Base-by-base conservation (phyloP, 192 early-diverging fungal genomes). In the Linnemannia hyalina region DNA sequence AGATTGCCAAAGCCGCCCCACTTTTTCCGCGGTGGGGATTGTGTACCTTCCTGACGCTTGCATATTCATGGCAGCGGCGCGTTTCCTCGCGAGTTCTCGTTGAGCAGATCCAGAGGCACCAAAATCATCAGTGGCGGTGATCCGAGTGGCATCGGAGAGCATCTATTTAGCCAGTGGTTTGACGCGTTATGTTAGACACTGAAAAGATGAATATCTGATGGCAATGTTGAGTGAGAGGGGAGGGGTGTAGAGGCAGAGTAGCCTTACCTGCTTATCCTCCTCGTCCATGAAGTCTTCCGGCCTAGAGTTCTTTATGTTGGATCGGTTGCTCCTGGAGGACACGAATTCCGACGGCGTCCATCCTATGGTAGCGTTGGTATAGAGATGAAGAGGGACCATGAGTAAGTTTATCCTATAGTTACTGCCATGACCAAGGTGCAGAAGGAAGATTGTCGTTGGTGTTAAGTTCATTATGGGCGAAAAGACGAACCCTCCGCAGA, bases 251-350 rank as follows among this genome's bases (percentile, higher is more conserved):
- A 32, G 36, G 23, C 46, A 79, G 22, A 11, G 36, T 74, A 5
- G 29, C 29, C 73, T 52, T 88, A 91, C 96, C 76, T 93, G 93
- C 29, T 96, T 77, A 77, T 99, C 98, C 80, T 99, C 97, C 9
- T 98, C 97, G 88, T 99, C 98, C 98, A 99, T 99, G 77, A 93
- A 98, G 79, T 99, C 98, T 77, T 98, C 95, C 35, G 95, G 93
- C 20, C 85, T 87, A 73, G 80, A 73, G 63, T 52, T 73, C n/a
- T 81, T 90, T 52, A 74, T 80, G 68, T 93, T 90, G 9, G 89
- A 89, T 18, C 97, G 92, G 9, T 91, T 90, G 38, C 74, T 83
- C 46, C 96, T 91, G 11, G 95, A 96, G 2, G 97, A 97, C 4
- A 94, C 92, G 87, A 97, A 98, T 13, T 92, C 88, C 4, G 90